Base-by-base conservation (phyloP, 2,329 filamentous ascomycete genomes). In the Cladophialophora immunda region DNA sequence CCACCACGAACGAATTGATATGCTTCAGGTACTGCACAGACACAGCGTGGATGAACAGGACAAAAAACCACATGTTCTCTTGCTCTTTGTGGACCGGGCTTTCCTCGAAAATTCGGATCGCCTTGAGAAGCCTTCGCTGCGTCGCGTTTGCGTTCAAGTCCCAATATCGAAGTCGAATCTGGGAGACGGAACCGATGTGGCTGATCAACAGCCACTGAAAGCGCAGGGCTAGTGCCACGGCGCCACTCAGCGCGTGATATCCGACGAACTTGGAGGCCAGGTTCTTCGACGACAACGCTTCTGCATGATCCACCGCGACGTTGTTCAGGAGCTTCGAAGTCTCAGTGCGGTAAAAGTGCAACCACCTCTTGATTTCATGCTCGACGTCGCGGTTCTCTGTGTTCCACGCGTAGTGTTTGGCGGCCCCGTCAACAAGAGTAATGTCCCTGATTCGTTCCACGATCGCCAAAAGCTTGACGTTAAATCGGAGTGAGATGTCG, bases 311-410 rank as follows among this genome's bases (percentile, higher is more conserved):
- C 45, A 50, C 45, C 19, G 45, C 45, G 19, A 50, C 45, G 9
- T 50, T 50, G 45, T 50, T 50, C 8, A 50, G 22, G 17, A 50
- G 45, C 22, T 50, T 50, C 1, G 45, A 50, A 15, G 45, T 50
- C 45, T 50, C 45, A 4, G 25, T 19, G 13, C 45, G 45, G 45
- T 50, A 50, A 11, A 50, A 50, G 25, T 50, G 19, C 45, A 50
- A 13, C 45, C 45, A 50, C 19, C 19, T 7, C 45, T 50, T 50
- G 19, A 50, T 50, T 50, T 50, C 45, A 50, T 50, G 45, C 45
- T 50, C 45, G 19, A 50, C 45, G 19, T 50, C 45, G 17, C 19
- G 45, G 22, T 22, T 50, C 9, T 50, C 45, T 25, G 4, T 19
- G 11, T 4, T 50, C 45, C 45, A 50, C 3, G 8, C 4, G 1